Conservation (phyloP, 768 basidiomycete genomes). For the Rubroboletus pulcherrimus region DNA sequence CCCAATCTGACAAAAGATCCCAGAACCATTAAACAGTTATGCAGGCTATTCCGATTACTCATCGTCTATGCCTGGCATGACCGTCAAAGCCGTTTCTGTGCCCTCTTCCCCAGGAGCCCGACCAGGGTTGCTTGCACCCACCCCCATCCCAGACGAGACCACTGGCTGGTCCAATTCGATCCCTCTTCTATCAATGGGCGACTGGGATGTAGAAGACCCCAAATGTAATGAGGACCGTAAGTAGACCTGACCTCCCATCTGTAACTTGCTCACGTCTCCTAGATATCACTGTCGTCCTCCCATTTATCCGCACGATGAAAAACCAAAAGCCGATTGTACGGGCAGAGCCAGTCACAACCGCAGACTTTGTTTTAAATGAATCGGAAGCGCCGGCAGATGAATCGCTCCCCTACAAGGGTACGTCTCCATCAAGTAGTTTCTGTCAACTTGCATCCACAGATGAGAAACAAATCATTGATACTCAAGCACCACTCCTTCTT, state of each 20-base stretch:
- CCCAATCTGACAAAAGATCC: slow-evolving; percentile 29
- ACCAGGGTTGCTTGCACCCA: slow-evolving; percentile 71
- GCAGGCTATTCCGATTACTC: slow-evolving; percentile 67
- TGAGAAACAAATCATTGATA: slow-evolving; percentile 41
- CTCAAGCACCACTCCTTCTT: slow-evolving; percentile 45
- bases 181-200: background rate
- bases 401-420: slow-evolving; percentile 18
- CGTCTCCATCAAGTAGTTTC: background rate
- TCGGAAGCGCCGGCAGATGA: background rate
- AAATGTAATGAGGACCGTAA: slow-evolving; percentile 45
- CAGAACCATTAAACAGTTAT: slow-evolving; percentile 67
- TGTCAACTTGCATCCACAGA: slow-evolving; percentile 9
- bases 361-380: background rate
- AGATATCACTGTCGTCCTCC: slow-evolving; percentile 58
- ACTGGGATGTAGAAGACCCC: slow-evolving; percentile 36
- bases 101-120: slow-evolving; percentile 43
- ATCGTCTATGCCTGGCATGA: slow-evolving; percentile 55
- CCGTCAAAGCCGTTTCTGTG: slow-evolving; percentile 79
- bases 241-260: slow-evolving; percentile 32
- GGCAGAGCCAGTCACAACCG: slow-evolving; percentile 12
- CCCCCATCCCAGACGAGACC: slow-evolving; percentile 66
- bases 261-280: background rate
- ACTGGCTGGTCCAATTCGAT: slow-evolving; percentile 57
- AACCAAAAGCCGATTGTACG: slow-evolving; percentile 24
- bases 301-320: slow-evolving; percentile 45